These are phyloP conservation scores for Physaria fendleri DNA, from an alignment of 345 rosid species.

Conservation along the genomic window DNA sequence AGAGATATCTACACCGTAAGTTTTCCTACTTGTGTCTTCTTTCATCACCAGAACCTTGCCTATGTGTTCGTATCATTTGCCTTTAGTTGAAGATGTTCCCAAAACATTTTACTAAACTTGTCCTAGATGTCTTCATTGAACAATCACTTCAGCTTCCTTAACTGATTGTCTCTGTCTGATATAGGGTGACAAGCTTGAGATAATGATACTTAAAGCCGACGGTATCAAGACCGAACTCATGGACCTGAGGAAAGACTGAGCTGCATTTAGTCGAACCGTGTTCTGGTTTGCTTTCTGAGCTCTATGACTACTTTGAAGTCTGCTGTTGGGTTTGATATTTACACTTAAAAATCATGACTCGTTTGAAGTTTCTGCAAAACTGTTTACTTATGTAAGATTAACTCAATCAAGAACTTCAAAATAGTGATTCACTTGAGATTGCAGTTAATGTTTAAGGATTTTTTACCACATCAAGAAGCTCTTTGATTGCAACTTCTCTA, in stretches of 20 bases:
- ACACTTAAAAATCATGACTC: too few species aligned
- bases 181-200: constrained; percentile 88
- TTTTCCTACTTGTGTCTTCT: background rate
- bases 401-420: background rate
- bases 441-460: background rate
- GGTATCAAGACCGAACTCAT: constrained; percentile 67
- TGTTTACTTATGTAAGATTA: too few species aligned
- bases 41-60: background rate
- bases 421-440: background rate
- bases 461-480: constrained; percentile 79
- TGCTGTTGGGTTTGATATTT: background rate
- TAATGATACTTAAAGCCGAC: constrained; percentile 59
- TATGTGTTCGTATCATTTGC: background rate
- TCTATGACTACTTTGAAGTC: too few species aligned
- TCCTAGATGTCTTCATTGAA: background rate
- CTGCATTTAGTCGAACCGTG: background rate
- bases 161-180: background rate
- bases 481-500: constrained; percentile 62
- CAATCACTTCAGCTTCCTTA: background rate
- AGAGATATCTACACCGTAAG: constrained; percentile 95
- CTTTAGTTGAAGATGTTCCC: background rate
- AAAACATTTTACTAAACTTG: background rate
- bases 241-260: constrained; percentile 81
- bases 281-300: too few species aligned
- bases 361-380: too few species aligned